phyloP scores from a whole-genome alignment of 2,329 filamentous ascomycete species.

The Claviceps quebecensis region DNA sequence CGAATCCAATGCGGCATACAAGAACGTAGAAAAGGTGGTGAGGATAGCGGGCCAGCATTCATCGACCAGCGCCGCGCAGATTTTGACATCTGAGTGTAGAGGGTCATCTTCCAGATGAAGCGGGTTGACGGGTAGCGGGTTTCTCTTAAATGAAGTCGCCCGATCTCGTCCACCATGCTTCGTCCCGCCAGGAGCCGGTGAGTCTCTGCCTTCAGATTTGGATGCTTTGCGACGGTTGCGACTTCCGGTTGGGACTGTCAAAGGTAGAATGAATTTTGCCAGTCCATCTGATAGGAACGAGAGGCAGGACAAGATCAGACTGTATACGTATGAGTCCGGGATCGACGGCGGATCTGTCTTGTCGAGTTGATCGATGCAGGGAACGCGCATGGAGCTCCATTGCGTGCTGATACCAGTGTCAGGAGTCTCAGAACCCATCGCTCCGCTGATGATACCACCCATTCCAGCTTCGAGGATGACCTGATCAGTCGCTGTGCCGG shows the following conservation, averaged over 20 bases:
- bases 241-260: constrained; percentile 68
- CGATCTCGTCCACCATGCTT: constrained; percentile 34
- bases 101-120: constrained; percentile 61
- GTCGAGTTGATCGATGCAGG: constrained; percentile 88
- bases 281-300: constrained; percentile 82
- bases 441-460: constrained; percentile 69
- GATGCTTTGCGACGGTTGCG: constrained; percentile 36
- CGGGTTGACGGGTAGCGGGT: constrained; percentile 73
- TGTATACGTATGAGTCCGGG: constrained; percentile 90
- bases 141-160: constrained; percentile 56
- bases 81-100: constrained; percentile 54
- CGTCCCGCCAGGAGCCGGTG: constrained; percentile 21
- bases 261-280: constrained; percentile 80
- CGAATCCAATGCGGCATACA: constrained; percentile 81
- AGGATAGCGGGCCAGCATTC: constrained; percentile 92
- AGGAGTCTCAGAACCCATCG: constrained; percentile 50
- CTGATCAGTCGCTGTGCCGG: constrained; percentile 55
- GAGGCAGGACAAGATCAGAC: constrained; percentile 75
- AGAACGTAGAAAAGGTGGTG: constrained; percentile 86
- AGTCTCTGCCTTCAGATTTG: constrained; percentile 31
- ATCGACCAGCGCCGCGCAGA: constrained; percentile 71
- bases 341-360: constrained; percentile 72
- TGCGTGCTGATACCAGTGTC: constrained; percentile 73
- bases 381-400: constrained; percentile 77
- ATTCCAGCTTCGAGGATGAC: constrained; percentile 83